Evolutionary conservation across 768 basidiomycete species (phyloP), one percentile per base, ranked within the genome.

Genomic region (Boletales sp.): DNA sequence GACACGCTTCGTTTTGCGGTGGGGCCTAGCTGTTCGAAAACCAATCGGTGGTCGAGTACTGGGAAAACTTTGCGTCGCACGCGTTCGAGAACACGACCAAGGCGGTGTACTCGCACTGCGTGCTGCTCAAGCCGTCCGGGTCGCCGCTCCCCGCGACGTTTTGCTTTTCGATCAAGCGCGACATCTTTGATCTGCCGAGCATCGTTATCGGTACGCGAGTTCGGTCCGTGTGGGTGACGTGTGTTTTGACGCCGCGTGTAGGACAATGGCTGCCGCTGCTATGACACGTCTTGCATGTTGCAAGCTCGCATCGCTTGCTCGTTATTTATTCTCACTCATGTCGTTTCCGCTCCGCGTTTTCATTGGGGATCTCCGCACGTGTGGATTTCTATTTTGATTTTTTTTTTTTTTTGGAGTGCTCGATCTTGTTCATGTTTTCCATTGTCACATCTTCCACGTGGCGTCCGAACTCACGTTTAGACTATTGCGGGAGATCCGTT

Each of bases 21-120:
- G n/a, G n/a, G n/a, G n/a, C n/a, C n/a, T n/a, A n/a, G 21, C 21
- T 21, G 46, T 94, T 98, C 65, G 93, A 96, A 72, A 91, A 94
- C 66, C 88, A 92, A 67, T 94, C 93, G 44, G 90, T 86, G 45
- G 94, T 96, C 45, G 89, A 93, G 66, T 94, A 93, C 66, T 94
- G 90, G 87, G 96, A 98, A 70, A 92, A 90, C 68, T 98, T 98
- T 66, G 91, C 92, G 25, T 83, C 86, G 44, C 93, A 97, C 69
- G 95, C 96, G 8, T 99, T 99, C 61, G 95, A 99, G 68, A 96
- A 94, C 70, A 92, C 94, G 45, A 91, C 93, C 34, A 93, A 93
- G 71, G 90, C 91, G 2, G 91, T 98, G 46, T 94, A 93, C 68
- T 89, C 90, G 51, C 89, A 94, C 60, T 94, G 92, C 54, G 89